Conservation (phyloP, 257 asterid species). For the Solanum pimpinellifolium region DNA sequence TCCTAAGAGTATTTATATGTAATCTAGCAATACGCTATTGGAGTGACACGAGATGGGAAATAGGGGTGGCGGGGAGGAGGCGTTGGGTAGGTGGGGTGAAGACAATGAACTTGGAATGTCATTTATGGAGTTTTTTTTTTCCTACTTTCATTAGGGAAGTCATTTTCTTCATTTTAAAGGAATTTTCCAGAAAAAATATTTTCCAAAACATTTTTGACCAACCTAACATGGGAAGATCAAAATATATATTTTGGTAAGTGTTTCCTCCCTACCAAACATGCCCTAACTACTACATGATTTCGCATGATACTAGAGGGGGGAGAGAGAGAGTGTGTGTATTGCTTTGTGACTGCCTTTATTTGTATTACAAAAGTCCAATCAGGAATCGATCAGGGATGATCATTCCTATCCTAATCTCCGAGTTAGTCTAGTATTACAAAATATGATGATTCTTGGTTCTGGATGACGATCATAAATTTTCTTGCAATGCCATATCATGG, state of each 20-base stretch:
- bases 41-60: not conserved
- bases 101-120: not conserved
- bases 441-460: not conserved
- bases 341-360: not conserved
- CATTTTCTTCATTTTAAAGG: not conserved
- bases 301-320: not conserved
- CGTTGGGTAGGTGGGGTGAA: not conserved
- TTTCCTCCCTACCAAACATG: not conserved
- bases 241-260: not conserved
- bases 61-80: not conserved
- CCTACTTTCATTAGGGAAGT: not conserved
- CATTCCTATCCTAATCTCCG: not conserved
- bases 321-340: not conserved
- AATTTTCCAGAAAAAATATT: not conserved
- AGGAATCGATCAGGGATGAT: not conserved
- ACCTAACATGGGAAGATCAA: not conserved
- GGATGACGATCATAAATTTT: not conserved
- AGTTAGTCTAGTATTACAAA: not conserved
- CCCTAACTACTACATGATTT: not conserved
- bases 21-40: not conserved
- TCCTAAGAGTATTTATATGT: not conserved
- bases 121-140: not conserved
- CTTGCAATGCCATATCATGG: not conserved
- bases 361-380: not conserved
- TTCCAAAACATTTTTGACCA: not conserved